Base-by-base conservation (phyloP, 2,329 filamentous ascomycete species). In the Proliferodiscus dingleyae region DNA sequence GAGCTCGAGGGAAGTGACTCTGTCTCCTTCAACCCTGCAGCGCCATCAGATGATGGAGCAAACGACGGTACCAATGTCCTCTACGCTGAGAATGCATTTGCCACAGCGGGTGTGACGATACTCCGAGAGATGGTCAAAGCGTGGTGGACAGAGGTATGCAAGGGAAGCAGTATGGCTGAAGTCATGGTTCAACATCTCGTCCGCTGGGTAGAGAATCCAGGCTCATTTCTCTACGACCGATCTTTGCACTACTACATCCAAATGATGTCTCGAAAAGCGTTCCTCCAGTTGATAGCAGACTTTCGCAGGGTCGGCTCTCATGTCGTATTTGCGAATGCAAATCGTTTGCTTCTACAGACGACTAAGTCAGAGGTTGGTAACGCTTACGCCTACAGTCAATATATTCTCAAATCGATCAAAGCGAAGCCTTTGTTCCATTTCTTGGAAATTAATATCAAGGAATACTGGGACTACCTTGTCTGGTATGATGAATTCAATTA, bases 401-500 rank as follows among this genome's bases (percentile, higher is more conserved):
- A 98, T 68, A 94, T 98, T 51, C 77, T 98, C 60, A 96, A 96
- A 70, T 95, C 90, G 0, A 96, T 99, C 70, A 91, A 95, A 67
- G 83, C 82, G 46, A 96, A 96, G 61, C 89, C 93, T 0, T 77
- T 96, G 0, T 99, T 99, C 69, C 88, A 96, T 66, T 98, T 98
- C 63, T 82, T 99, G 52, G 93, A 98, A 59, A 75, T 99, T 3
- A 88, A 96, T 58, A 93, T 99, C 66, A 95, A 91, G 56, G 93
- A 98, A 64, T 99, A 96, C 67, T 99, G 93, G 93, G 93, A 99
- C 65, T 97, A 96, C 60, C 80, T 99, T 0, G 83, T 96, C 3
- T 99, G 93, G 93, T 97, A 97, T 57, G 93, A 99, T 58, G 89
- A 96, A 67, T 96, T 91, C 74, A 98, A 99, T 71, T 97, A 97